Evolutionary conservation across 164 flowering plant species (phyloP).

Genomic region (Nymphaea thermarum): DNA sequence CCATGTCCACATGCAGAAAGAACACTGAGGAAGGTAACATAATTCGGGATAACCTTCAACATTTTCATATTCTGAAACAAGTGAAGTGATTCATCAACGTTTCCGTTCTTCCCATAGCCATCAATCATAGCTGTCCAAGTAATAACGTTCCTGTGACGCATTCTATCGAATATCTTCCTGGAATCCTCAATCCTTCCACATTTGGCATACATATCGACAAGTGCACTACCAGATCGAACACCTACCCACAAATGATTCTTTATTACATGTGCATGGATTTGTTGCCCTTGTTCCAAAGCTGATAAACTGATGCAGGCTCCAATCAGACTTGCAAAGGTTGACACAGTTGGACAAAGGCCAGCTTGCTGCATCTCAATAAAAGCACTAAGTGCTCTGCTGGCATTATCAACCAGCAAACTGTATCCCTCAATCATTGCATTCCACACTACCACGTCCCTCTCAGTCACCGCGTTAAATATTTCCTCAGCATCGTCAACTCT

Average conservation of each 20-base stretch:
- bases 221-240: constrained; percentile 74
- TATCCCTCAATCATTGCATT: constrained; percentile 97
- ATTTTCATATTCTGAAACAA: constrained; percentile 44
- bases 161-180: constrained; percentile 44
- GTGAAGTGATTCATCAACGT: constrained; percentile 44
- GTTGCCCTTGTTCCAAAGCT: constrained; percentile 56
- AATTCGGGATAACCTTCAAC: constrained; percentile 41
- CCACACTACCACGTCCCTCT: constrained; percentile 66
- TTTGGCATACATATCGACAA: constrained; percentile 80
- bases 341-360: constrained; percentile 47
- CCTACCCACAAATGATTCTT: constrained; percentile 30
- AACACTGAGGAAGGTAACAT: constrained; percentile 74
- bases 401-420: constrained; percentile 50
- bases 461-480: constrained; percentile 34
- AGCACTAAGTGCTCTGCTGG: constrained; percentile 42
- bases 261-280: constrained; percentile 59
- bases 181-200: constrained; percentile 77
- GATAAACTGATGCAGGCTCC: constrained; percentile 75
- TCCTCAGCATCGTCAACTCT: constrained; percentile 50
- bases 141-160: constrained; percentile 62
- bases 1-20: constrained; percentile 89
- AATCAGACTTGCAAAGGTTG: constrained; percentile 73
- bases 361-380: constrained; percentile 54
- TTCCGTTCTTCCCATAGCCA: constrained; percentile 91
- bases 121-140: constrained; percentile 98